Evolutionary conservation across 768 basidiomycete genomes (phyloP), one percentile per base, ranked within the genome.

Genomic region (Suillus spraguei): DNA sequence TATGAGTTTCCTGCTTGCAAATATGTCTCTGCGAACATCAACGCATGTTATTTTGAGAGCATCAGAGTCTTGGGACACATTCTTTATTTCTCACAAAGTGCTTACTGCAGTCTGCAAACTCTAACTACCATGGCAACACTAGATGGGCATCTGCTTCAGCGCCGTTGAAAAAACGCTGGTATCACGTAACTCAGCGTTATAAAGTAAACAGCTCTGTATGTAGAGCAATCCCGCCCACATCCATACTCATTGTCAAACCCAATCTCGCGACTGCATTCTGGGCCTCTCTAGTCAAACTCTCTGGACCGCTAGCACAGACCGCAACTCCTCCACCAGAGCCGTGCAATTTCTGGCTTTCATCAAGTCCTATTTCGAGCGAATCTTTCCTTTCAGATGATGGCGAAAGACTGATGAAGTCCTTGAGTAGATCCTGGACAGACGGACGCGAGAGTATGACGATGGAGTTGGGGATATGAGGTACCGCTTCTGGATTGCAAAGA

Each of bases 271-370:
- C 91, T 3, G 91, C 91, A 71, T 95, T 95, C 64, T 87, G 82
- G 7, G 86, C 84, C 68, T 94, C 92, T 9, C 81, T 77, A 5
- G 87, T 87, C 72, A 96, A 71, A 62, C 84, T 80, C 66, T 84
- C 84, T 0, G 95, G 94, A 2, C 95, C 95, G 72, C 92, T 91
- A 3, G 89, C 92, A 62, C 91, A 88, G 1, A 96, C 87, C 1
- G 82, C 92, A 13, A 95, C 74, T 0, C 92, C 89, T 0, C 90
- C 89, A 2, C 77, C 81, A 0, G 74, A 65, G 16, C 77, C 73
- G 41, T 60, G 50, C 63, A 65, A 60, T 62, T 33, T 36, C 54
- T 58, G 53, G 56, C 68, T 68, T 24, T 60, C 54, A 56, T 74
- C 73, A 32, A 17, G 20, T 13, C 10, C 17, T 3, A 7, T 20